These are phyloP conservation scores for Funneliformis caledonium DNA, from an alignment of 371 early-diverging fungal species.

Conservation along the genomic window DNA sequence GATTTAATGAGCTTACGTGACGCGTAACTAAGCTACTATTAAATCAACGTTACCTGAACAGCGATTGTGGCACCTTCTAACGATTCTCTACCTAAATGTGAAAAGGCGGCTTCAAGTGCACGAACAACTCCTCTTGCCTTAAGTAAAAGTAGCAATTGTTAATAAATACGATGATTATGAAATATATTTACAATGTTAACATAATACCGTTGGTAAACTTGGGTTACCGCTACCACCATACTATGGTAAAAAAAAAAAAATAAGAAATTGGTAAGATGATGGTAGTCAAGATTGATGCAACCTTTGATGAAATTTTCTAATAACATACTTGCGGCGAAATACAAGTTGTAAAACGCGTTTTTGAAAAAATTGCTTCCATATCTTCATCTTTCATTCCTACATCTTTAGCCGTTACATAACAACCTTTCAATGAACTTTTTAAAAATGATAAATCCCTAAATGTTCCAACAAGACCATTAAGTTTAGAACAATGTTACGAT, in stretches of 20 bases:
- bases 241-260: slow-evolving; percentile 44
- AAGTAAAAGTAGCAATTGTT: neutral
- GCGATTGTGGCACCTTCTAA: slow-evolving; percentile 46
- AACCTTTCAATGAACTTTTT: slow-evolving; percentile 44
- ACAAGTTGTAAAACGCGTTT: slow-evolving; percentile 49
- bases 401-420: slow-evolving; percentile 52
- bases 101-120: slow-evolving; percentile 50
- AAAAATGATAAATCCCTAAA: neutral
- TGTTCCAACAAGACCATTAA: neutral
- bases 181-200: neutral
- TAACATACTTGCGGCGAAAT: slow-evolving; percentile 43
- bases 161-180: neutral
- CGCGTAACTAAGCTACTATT: neutral
- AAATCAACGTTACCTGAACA: slow-evolving; percentile 44
- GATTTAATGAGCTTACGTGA: neutral
- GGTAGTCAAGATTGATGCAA: neutral
- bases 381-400: slow-evolving; percentile 44
- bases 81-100: slow-evolving; percentile 39
- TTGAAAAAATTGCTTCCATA: slow-evolving; percentile 45
- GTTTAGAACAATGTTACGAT: neutral
- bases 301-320: neutral
- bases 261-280: neutral
- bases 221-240: slow-evolving; percentile 49
- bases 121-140: slow-evolving; percentile 48
- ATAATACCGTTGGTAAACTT: slow-evolving; percentile 44